Base-by-base conservation (phyloP, 192 early-diverging fungal genomes). In the Chytriomyces sp. region DNA sequence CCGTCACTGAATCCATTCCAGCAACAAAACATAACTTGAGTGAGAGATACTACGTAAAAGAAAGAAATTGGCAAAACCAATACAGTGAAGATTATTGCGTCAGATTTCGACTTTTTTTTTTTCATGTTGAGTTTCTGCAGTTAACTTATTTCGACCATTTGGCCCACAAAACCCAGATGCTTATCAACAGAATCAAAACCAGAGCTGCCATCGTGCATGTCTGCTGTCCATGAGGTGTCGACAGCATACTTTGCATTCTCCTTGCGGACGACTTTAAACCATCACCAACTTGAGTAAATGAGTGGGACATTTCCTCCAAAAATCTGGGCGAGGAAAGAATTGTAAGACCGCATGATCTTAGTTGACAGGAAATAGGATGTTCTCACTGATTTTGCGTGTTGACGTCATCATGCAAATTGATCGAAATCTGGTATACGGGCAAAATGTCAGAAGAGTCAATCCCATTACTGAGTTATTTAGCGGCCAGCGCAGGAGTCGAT, bases 131-230 rank as follows among this genome's bases (percentile, higher is more conserved):
- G n/a, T n/a, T n/a, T n/a, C n/a, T n/a, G n/a, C n/a, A n/a, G n/a
- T n/a, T n/a, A n/a, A n/a, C n/a, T 58, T 58, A 55, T 19, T 70
- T 58, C 25, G 68, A 70, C 68, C 68, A 70, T 33, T 70, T 70
- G 4, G 53, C 5, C 68, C 68, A 70, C n/a, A 70, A 39, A 5
- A 40, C 68, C 68, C 68, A 70, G 8, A 70, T 40, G 17, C 37
- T 52, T 39, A 70, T 59, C 54, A 70, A 38, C 40, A 70, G 30
- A 0, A 70, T n/a, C 25, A 70, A 54, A 70, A 70, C 57, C 28
- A 70, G 39, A 12, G 59, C 34, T 22, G 68, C 71, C 39, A 73
- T 61, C 3, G 71, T 64, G 33, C 71, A 73, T 3, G 71, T 73
- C 26, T 73, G 71, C 40, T 73, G 59, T 2, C 71, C 71, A 55